Evolutionary conservation across 768 basidiomycete species (phyloP), one percentile per base, ranked within the genome.

Genomic region (Suillus subalutaceus): DNA sequence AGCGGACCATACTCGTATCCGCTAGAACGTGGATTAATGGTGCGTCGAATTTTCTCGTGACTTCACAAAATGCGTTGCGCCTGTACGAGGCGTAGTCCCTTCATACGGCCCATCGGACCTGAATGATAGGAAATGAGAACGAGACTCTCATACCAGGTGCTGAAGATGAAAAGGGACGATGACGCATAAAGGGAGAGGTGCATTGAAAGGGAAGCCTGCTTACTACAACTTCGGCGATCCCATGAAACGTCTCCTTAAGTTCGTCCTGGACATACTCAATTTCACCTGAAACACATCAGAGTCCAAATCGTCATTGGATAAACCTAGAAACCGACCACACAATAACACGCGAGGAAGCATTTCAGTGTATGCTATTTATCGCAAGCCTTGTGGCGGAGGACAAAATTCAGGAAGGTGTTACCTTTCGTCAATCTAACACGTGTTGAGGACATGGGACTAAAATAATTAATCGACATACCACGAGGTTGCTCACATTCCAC

Each of bases 251-350:
- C 57, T 81, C 76, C 67, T 86, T 79, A 46, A 88, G 80, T 71
- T 93, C 91, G 41, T 90, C 84, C 65, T 90, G 85, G 0, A 91
- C 91, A 91, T 90, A 94, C 30, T 88, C 85, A 66, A 93, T 85
- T 64, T 85, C 80, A 65, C 85, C 90, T 90, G 70, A 40, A 30
- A n/a, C 18, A 59, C 10, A 41, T 41, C 10, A 41, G 13, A 7
- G 30, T 43, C 26, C 26, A 18, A 32, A 41, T 62, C 18, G 43
- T 41, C 20, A 40, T 38, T 10, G 10, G 30, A 23, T 35, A 12
- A 35, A 64, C 41, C 32, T 16, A 18, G 38, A 44, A 59, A 65
- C 71, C 3, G 40, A 75, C 73, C 73, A 37, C 72, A 72, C 58
- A 77, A 63, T 50, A 74, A 60, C 23, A 74, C 62, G 26, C 69